Conservation (phyloP, 2,329 filamentous ascomycete genomes). For the Aspergillus pseudonomiae region DNA sequence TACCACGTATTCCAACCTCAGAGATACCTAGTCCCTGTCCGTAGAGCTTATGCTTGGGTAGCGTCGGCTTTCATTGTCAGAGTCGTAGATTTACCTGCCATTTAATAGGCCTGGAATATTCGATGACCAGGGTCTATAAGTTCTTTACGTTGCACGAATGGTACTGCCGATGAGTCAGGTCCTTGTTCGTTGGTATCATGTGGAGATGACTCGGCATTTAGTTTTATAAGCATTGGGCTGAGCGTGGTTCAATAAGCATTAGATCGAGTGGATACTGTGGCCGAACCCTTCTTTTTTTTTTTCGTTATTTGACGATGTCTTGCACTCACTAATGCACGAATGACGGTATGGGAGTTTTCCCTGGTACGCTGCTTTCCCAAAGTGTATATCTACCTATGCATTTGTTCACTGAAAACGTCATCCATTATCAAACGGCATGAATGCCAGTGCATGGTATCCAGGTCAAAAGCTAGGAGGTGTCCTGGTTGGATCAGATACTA, state of each 20-base stretch:
- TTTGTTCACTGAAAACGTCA: not conserved
- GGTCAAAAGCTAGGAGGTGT: not conserved
- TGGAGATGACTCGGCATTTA: slow-evolving; percentile 1
- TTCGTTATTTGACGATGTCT: not conserved
- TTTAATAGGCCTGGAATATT: slow-evolving; percentile 3
- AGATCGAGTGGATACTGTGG: not conserved
- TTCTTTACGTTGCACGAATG: not conserved
- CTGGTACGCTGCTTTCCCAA: not conserved
- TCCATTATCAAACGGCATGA: not conserved
- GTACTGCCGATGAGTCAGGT: not conserved
- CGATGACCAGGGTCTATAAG: not conserved
- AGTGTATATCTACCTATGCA: not conserved
- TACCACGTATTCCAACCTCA: not conserved
- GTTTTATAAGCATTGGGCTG: not conserved
- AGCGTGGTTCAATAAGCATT: not conserved
- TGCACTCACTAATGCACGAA: not conserved
- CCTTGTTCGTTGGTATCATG: not conserved
- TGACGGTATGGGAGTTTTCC: too few species aligned
- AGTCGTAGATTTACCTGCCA: slow-evolving; percentile 1
- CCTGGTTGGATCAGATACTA: not conserved
- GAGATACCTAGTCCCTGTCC: not conserved
- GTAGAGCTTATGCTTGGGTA: not conserved
- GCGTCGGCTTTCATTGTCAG: not conserved
- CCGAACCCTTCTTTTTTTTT: not conserved
- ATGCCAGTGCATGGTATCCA: not conserved